Conservation (phyloP, 768 basidiomycete genomes). For the Kwoniella bestiolae region DNA sequence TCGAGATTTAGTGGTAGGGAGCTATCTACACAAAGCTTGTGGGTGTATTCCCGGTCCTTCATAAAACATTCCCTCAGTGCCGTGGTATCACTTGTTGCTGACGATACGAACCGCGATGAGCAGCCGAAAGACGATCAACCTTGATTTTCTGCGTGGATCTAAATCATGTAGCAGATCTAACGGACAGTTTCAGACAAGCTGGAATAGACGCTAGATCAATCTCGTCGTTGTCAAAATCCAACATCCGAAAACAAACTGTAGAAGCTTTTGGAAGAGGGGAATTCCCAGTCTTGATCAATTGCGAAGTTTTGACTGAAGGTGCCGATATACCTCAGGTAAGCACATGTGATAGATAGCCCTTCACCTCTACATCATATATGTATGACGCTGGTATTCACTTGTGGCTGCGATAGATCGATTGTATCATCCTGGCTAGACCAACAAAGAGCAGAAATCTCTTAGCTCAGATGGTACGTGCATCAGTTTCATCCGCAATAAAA, state of each 20-base stretch:
- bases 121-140: conserved; percentile 76
- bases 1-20: conserved; percentile 75
- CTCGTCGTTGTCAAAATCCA: conserved; percentile 68
- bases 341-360: neutral
- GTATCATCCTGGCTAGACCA: conserved; percentile 82
- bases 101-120: neutral
- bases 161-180: conserved; percentile 75
- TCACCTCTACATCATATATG: no score
- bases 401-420: conserved; percentile 70
- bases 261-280: conserved; percentile 69
- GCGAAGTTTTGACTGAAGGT: conserved; percentile 92
- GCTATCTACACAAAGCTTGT: conserved; percentile 88
- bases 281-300: conserved; percentile 88
- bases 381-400: no score
- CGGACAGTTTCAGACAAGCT: conserved; percentile 69
- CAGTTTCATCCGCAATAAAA: neutral
- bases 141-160: conserved; percentile 90
- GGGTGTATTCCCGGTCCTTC: conserved; percentile 49
- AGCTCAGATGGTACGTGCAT: conserved; percentile 77
- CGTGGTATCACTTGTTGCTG: neutral
- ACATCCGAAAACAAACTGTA: conserved; percentile 70
- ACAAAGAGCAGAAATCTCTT: conserved; percentile 87
- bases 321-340: conserved; percentile 81
- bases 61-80: neutral
- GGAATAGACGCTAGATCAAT: conserved; percentile 87